A percentile compares a stretch with the other conserved stretches of the same genome.
phyloP scores from a whole-genome alignment of 768 basidiomycete species.

The Coprinopsis sp. region DNA sequence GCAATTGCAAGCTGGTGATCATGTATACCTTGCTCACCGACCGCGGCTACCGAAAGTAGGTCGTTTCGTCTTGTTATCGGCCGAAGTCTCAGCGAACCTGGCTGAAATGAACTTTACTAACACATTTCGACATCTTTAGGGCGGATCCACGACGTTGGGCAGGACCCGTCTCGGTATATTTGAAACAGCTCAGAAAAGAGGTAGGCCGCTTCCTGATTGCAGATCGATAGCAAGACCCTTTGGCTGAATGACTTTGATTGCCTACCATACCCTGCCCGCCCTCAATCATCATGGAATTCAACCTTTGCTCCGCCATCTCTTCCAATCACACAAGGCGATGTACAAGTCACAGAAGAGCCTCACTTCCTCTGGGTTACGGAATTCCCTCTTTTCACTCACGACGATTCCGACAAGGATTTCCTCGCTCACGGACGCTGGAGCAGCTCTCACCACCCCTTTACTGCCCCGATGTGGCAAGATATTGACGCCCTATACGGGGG shows the following conservation, averaged over 20 bases:
- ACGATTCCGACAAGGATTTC: conserved; percentile 84
- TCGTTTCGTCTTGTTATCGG: conserved; percentile 15
- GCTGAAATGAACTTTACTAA: conserved; percentile 14
- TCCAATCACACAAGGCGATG: conserved; percentile 42
- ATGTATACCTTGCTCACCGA: conserved; percentile 55
- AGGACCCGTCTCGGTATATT: conserved; percentile 61
- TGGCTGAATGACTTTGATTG: too few relatives aligned
- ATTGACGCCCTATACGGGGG: conserved; percentile 71
- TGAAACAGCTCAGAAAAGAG: conserved; percentile 59
- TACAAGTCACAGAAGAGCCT: conserved; percentile 50
- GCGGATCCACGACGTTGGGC: conserved; percentile 82
- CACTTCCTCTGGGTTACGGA: conserved; percentile 96
- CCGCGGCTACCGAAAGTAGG: conserved; percentile 48
- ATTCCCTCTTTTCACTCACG: conserved; percentile 86
- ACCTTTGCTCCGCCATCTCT: conserved; percentile 1
- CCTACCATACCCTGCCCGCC: conserved; percentile 7
- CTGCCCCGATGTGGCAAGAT: conserved; percentile 92
- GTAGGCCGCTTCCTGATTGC: conserved; percentile 35
- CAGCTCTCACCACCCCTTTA: conserved; percentile 93
- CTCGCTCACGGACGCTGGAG: conserved; percentile 86
- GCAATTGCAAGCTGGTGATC: conserved; percentile 44
- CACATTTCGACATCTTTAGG: conserved; percentile 41
- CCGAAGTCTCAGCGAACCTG: conserved; percentile 1
- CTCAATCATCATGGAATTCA: background rate
- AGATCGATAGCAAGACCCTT: too few relatives aligned